phyloP scores from a whole-genome alignment of 805 yeast species.

The Yamadazyma philogaea region DNA sequence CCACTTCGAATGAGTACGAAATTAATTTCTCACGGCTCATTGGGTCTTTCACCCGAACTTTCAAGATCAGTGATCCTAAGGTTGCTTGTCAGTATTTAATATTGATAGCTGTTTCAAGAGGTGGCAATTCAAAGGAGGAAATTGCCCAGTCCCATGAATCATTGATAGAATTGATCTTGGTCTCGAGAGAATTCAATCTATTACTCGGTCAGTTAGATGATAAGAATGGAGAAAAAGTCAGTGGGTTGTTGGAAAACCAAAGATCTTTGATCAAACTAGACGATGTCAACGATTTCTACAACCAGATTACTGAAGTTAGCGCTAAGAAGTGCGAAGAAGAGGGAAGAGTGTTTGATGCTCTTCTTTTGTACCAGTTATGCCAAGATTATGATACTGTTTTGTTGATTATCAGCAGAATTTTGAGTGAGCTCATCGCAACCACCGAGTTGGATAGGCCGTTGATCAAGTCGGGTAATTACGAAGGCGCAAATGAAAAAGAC shows the following conservation, averaged over 20 bases:
- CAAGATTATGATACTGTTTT: conserved; percentile 85
- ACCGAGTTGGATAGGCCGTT: conserved; percentile 65
- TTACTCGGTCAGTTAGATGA: conserved; percentile 79
- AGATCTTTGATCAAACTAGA: conserved; percentile 59
- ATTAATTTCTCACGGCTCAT: conserved; percentile 59
- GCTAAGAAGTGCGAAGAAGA: conserved; percentile 88
- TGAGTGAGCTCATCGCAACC: conserved; percentile 74
- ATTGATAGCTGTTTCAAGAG: conserved; percentile 54
- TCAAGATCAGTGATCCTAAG: conserved; percentile 81
- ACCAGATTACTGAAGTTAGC: conserved; percentile 75
- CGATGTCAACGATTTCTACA: conserved; percentile 58
- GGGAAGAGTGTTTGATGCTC: conserved; percentile 82
- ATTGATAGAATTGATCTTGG: conserved; percentile 76
- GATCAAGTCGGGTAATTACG: conserved; percentile 40
- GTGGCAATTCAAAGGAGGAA: conserved; percentile 41
- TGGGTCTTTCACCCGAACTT: conserved; percentile 78
- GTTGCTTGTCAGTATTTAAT: conserved; percentile 89
- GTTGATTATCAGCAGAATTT: conserved; percentile 63
- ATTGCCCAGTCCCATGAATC: conserved; percentile 68
- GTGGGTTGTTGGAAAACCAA: conserved; percentile 83
- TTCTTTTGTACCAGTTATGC: conserved; percentile 79
- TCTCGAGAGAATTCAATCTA: conserved; percentile 78
- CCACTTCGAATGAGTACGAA: conserved; percentile 30
- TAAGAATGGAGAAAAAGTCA: conserved; percentile 64
- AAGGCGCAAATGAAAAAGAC: conserved; percentile 35